These are phyloP conservation scores for Spizellomyces punctatus DNA, from an alignment of 192 early-diverging fungal species.

Conservation along the genomic window DNA sequence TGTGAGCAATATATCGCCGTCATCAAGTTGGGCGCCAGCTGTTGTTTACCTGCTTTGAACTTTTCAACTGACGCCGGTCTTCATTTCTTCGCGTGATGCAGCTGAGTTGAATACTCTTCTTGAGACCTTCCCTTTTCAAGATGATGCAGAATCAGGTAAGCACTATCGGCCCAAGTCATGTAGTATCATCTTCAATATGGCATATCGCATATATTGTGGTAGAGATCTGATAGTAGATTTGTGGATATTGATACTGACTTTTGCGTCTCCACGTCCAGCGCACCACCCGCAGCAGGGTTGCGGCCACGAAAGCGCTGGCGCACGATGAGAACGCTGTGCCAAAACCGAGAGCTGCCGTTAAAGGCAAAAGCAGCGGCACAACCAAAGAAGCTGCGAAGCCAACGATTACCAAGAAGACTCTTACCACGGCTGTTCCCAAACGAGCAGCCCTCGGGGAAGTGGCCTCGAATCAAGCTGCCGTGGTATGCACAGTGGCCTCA, in stretches of 20 bases:
- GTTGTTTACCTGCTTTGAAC: too few relatives aligned
- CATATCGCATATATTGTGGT: too few relatives aligned
- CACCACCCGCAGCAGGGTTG: slow-evolving; percentile 8
- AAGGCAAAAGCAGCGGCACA: neutral
- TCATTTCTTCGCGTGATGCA: too few relatives aligned
- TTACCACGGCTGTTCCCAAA: slow-evolving; percentile 1
- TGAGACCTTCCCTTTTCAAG: neutral
- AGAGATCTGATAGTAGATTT: too few relatives aligned
- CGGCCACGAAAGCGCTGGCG: neutral
- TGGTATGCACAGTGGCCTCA: neutral
- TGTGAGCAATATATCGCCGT: too few relatives aligned
- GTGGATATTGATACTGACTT: too few relatives aligned
- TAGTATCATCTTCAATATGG: neutral
- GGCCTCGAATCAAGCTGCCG: neutral
- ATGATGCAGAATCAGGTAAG: slow-evolving; percentile 16
- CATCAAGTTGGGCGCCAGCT: too few relatives aligned
- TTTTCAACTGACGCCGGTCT: too few relatives aligned
- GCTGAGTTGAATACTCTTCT: too few relatives aligned
- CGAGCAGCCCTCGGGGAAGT: slow-evolving; percentile 6
- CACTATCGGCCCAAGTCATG: neutral
- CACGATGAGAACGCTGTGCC: slow-evolving; percentile 17
- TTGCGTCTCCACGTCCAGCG: slow-evolving; percentile 2
- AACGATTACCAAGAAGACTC: neutral
- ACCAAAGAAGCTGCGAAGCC: neutral
- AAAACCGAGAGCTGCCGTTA: slow-evolving; percentile 8